A percentile compares a stretch with the other conserved stretches of the same genome.
Evolutionary conservation across 2,329 filamentous ascomycete species (phyloP).

Genomic region (Aspergillus carbonarius): DNA sequence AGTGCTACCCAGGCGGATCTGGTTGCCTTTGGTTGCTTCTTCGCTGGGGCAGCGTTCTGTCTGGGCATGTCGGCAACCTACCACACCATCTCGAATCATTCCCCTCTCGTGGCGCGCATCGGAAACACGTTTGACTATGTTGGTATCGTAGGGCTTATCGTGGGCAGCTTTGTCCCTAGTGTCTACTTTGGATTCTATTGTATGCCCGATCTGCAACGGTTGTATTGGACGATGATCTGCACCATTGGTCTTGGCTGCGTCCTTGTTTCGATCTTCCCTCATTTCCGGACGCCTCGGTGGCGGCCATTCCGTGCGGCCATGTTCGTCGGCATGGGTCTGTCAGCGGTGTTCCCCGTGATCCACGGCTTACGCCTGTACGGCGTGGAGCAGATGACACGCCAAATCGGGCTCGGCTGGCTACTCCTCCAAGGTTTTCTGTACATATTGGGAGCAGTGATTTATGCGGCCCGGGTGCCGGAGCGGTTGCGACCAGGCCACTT

Average conservation of each 20-base stretch:
- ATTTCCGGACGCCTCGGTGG: constrained; percentile 80
- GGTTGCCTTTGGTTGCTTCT: constrained; percentile 75
- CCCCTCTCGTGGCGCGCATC: constrained; percentile 70
- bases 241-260: constrained; percentile 74
- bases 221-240: constrained; percentile 78
- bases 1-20: constrained; percentile 63
- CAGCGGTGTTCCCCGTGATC: constrained; percentile 76
- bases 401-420: constrained; percentile 80
- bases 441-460: constrained; percentile 79
- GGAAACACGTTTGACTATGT: constrained; percentile 95
- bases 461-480: constrained; percentile 84
- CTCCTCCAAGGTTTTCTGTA: constrained; percentile 79
- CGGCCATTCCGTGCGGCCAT: constrained; percentile 82
- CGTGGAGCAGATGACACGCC: constrained; percentile 61
- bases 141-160: constrained; percentile 87
- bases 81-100: constrained; percentile 85
- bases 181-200: constrained; percentile 85
- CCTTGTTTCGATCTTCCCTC: constrained; percentile 73
- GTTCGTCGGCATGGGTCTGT: constrained; percentile 85
- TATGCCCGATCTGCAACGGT: constrained; percentile 60
- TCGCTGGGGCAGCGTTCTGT: constrained; percentile 69
- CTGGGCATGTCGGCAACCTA: constrained; percentile 81
- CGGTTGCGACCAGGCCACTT: constrained; percentile 72
- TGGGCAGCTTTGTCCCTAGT: constrained; percentile 85
- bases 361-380: constrained; percentile 73